These are phyloP conservation scores for Lolium multiflorum DNA, from an alignment of 176 grass and related monocot species.

Conservation along the genomic window DNA sequence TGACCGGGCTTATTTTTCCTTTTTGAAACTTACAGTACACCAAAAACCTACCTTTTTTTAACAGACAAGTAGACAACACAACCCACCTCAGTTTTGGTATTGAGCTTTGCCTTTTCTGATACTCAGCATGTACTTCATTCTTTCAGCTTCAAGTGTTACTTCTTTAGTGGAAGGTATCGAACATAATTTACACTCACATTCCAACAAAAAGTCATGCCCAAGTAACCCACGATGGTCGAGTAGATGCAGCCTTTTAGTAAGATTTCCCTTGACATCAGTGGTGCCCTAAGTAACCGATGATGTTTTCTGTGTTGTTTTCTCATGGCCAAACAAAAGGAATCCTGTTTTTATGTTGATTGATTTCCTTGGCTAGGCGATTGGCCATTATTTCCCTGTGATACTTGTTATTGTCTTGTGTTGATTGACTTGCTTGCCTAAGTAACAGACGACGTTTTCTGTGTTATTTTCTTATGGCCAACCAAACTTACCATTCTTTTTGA, in stretches of 20 bases:
- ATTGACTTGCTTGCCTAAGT: constrained; percentile 20
- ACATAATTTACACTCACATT: background rate
- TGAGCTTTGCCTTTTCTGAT: background rate
- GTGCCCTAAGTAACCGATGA: background rate
- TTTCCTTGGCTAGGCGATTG: background rate
- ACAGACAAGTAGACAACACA: background rate
- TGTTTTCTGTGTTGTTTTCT: constrained; percentile 28
- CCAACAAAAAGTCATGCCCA: background rate
- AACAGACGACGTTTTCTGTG: background rate
- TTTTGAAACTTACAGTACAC: background rate
- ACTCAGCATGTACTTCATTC: constrained; percentile 19
- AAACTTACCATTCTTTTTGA: background rate
- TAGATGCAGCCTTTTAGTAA: background rate
- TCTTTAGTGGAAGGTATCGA: background rate
- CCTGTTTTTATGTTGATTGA: constrained; percentile 18
- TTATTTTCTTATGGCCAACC: constrained; percentile 22
- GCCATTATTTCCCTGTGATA: background rate
- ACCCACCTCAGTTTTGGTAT: background rate
- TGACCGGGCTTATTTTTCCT: background rate
- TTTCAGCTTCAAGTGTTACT: constrained; percentile 9
- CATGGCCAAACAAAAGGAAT: constrained; percentile 2
- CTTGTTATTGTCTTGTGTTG: constrained; percentile 1
- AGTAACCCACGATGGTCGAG: background rate
- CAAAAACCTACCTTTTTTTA: background rate
- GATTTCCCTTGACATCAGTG: constrained; percentile 23